Evolutionary conservation across 306 rosid genomes (phyloP), one percentile per base, ranked within the genome.

Genomic region (Citrullus amarus): DNA sequence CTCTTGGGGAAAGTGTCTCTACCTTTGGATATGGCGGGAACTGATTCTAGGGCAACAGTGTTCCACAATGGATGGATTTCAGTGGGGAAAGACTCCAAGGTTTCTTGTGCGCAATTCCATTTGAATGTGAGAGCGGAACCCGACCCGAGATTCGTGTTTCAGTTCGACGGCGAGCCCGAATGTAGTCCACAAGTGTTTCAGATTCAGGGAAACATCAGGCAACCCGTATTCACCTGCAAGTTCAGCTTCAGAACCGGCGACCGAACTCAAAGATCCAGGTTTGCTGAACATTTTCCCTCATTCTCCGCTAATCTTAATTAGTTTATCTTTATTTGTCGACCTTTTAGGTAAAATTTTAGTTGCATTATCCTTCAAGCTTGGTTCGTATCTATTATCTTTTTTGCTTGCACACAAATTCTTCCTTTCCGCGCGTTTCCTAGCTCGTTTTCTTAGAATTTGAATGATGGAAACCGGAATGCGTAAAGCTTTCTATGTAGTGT

Each of bases 121-220:
- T 78, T 90, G 80, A 91, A 86, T 81, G 92, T 91, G 16, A 85
- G 77, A 72, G 90, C 95, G 0, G 93, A 90, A 72, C 94, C 95
- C 9, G 93, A 90, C 79, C 92, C 92, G 7, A 54, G 96, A 56
- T 90, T 90, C 79, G 96, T 90, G 3, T 90, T 90, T 16, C 96
- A 84, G 84, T 90, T 90, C 80, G 96, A 88, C 39, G 96, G 96
- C 3, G 96, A 90, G 36, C 96, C 96, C 0, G 96, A 90, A 48
- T 90, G 96, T 22, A 90, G 96, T 32, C 96, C 96, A 0, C 96
- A 90, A 30, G 92, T 90, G 71, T 88, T 90, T 43, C 92, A 84
- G 88, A 88, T 90, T 79, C 92, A 88, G 82, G 91, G 91, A 63
- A 86, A 87, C 65, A 88, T 88, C 60, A 69, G 91, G 9, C 96